Evolutionary conservation across 352 stramenopile species (phyloP).

Genomic region (Pythium oligandrum): DNA sequence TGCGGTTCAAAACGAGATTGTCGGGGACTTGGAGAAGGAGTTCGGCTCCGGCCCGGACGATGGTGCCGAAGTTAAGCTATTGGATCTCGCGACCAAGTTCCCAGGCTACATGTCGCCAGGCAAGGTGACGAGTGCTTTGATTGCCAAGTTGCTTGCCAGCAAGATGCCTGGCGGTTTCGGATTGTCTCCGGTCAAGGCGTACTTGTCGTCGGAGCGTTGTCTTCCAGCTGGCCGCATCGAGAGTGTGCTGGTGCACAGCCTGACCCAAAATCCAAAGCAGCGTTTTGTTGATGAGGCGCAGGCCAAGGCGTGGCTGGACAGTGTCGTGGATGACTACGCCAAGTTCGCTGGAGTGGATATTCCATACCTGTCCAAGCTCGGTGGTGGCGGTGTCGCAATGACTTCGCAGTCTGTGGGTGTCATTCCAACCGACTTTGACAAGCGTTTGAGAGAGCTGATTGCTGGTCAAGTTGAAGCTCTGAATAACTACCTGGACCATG

Average conservation of each 20-base stretch:
- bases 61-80: constrained; percentile 68
- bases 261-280: constrained; percentile 66
- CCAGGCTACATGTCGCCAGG: constrained; percentile 59
- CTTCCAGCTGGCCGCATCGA: constrained; percentile 65
- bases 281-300: constrained; percentile 54
- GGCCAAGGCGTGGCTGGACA: constrained; percentile 81
- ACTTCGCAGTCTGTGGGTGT: constrained; percentile 9
- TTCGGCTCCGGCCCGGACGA: constrained; percentile 74
- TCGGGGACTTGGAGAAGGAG: constrained; percentile 82
- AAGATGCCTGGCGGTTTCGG: constrained; percentile 85
- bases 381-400: constrained; percentile 15
- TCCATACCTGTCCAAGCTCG: constrained; percentile 26
- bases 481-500: constrained; percentile 23
- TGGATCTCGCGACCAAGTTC: constrained; percentile 66
- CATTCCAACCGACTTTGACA: constrained; percentile 23
- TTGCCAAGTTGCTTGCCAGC: constrained; percentile 72
- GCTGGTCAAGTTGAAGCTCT: constrained; percentile 27
- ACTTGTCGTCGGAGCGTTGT: constrained; percentile 67
- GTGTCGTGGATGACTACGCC: constrained; percentile 70
- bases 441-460: constrained; percentile 27
- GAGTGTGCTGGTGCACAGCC: constrained; percentile 69
- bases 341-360: constrained; percentile 36
- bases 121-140: constrained; percentile 65
- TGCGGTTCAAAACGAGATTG: constrained; percentile 86
- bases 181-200: constrained; percentile 63